These are phyloP conservation scores for Arbutus unedo DNA, from an alignment of 148 eudicot species.

Conservation along the genomic window DNA sequence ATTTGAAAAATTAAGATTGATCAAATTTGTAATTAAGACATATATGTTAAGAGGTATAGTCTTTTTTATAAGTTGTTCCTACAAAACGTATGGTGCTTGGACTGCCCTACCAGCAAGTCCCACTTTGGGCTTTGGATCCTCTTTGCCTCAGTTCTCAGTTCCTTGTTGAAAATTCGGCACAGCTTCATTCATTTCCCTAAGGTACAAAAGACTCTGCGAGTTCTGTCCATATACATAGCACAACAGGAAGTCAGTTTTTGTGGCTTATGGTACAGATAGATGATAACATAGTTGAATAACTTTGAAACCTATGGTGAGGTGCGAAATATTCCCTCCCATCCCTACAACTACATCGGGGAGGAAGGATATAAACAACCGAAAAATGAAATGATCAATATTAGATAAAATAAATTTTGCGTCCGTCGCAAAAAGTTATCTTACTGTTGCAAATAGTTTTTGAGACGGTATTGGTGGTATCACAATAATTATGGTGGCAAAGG, in stretches of 20 bases:
- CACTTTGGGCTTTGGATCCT: slow-evolving; percentile 1
- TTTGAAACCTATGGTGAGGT: neutral
- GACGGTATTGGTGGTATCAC: no score
- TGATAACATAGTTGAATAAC: neutral
- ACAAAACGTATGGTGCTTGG: neutral
- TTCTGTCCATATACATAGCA: neutral
- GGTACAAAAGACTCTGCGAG: neutral
- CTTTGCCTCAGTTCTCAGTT: neutral
- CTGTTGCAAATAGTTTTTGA: no score
- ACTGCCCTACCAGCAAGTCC: neutral
- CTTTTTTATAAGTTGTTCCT: neutral
- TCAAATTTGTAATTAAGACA: no score
- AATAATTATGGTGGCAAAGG: no score
- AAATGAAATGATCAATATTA: no score
- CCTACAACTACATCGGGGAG: no score
- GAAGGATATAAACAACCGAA: no score
- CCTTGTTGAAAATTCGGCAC: neutral
- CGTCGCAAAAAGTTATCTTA: no score
- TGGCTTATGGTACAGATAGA: no score
- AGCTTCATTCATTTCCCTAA: neutral
- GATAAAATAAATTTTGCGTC: no score
- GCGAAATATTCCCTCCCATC: neutral
- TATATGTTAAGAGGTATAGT: no score
- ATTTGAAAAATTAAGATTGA: no score
- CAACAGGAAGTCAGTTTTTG: neutral